Percentiles rank a stretch among this genome's conserved stretches.
Evolutionary conservation across 495 filamentous ascomycete species (phyloP).

Genomic region (Penicillium argentinense): DNA sequence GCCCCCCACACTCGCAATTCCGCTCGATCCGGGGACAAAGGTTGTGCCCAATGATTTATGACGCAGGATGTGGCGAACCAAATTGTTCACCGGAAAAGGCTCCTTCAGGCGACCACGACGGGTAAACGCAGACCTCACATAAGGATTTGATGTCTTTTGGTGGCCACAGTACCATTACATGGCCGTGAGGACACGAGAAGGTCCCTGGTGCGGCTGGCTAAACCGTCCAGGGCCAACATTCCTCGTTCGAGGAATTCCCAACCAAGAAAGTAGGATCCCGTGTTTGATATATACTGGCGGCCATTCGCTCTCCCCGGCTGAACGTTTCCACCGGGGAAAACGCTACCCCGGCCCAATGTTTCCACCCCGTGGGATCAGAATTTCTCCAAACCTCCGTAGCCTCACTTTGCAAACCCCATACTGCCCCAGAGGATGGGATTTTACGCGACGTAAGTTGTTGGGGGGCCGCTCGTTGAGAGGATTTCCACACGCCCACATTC

Average conservation of each 20-base stretch:
- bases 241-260: neutral
- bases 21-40: conserved; percentile 15
- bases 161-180: neutral
- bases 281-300: conserved; percentile 22
- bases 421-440: conserved; percentile 33
- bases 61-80: conserved; percentile 15
- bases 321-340: conserved; percentile 36
- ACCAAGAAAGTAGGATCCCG: conserved; percentile 16
- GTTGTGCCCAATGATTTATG: conserved; percentile 9
- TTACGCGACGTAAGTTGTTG: conserved; percentile 30
- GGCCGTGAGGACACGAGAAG: neutral
- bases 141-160: neutral
- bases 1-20: conserved; percentile 14
- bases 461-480: conserved; percentile 24
- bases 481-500: conserved; percentile 23
- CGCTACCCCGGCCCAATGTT: conserved; percentile 31
- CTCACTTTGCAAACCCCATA: conserved; percentile 28
- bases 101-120: conserved; percentile 1
- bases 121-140: conserved; percentile 10
- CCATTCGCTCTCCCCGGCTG: conserved; percentile 23
- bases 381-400: conserved; percentile 18
- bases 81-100: conserved; percentile 8
- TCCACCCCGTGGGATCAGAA: conserved; percentile 21
- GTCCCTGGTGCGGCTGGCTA: neutral
- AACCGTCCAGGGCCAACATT: neutral